Evolutionary conservation across 2,329 filamentous ascomycete genomes (phyloP).

Genomic region (Arachnomyces sp.): DNA sequence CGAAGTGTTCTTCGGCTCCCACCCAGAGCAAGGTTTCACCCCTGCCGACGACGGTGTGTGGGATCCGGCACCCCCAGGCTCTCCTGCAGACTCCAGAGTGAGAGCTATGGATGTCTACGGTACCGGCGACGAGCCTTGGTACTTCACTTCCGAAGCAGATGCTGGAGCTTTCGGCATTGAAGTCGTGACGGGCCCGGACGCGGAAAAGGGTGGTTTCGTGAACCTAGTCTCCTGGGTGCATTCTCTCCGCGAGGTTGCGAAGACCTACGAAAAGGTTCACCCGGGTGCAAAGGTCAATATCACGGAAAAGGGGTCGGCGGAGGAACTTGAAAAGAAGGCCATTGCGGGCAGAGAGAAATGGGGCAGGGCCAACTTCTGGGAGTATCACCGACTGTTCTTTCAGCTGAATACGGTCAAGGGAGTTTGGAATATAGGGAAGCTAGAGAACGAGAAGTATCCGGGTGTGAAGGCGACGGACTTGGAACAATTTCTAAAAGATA

Average conservation of each 20-base stretch:
- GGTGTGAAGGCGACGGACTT: no score
- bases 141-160: not conserved
- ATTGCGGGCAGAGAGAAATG: no score
- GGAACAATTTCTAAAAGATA: no score
- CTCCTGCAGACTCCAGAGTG: not conserved
- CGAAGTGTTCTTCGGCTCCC: constrained; percentile 16
- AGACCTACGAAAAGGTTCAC: not conserved
- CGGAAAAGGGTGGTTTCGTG: no score
- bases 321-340: no score
- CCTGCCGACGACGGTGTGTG: not conserved
- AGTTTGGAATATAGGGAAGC: no score
- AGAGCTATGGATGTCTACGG: not conserved
- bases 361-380: no score
- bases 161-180: not conserved
- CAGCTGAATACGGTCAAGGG: no score
- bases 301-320: not conserved
- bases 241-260: not conserved
- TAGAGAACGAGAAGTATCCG: no score
- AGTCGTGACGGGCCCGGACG: not conserved
- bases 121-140: not conserved
- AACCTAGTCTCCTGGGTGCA: not conserved
- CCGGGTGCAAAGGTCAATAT: not conserved
- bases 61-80: not conserved
- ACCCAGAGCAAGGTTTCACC: not conserved
- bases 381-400: no score